These are phyloP conservation scores for Cutaneotrichosporon dermatis DNA, from an alignment of 1,284 basidiomycete genomes.

Conservation along the genomic window DNA sequence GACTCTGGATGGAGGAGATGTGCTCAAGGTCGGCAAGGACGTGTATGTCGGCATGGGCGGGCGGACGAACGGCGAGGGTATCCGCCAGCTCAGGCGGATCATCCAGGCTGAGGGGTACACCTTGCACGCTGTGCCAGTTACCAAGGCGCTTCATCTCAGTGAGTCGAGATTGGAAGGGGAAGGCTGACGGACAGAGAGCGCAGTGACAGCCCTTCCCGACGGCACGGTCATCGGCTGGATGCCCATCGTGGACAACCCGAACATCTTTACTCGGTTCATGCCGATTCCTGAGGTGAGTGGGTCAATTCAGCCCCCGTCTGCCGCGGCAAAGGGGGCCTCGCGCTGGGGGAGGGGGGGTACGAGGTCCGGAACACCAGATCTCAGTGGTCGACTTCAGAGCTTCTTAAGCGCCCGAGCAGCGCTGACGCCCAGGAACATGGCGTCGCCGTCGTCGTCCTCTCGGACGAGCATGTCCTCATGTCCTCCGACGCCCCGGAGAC, in stretches of 20 bases:
- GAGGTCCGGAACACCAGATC: too few species aligned
- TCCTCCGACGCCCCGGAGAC: conserved; percentile 6
- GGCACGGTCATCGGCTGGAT: conserved; percentile 11
- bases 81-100: conserved; percentile 5
- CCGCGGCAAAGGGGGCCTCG: too few species aligned
- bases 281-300: conserved; percentile 1
- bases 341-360: too few species aligned
- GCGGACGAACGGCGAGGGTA: conserved; percentile 9
- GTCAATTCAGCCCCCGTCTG: too few species aligned
- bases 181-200: conserved; percentile 2
- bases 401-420: too few species aligned
- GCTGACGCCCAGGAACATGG: not conserved
- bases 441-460: conserved; percentile 6
- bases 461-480: conserved; percentile 4
- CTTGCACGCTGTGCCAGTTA: conserved; percentile 1
- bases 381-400: too few species aligned
- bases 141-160: conserved; percentile 14
- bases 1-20: conserved; percentile 11
- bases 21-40: conserved; percentile 13
- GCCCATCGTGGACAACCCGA: conserved; percentile 11
- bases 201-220: conserved; percentile 10
- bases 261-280: conserved; percentile 10
- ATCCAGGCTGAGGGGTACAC: conserved; percentile 4
- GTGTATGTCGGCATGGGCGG: conserved; percentile 8
- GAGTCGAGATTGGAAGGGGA: not conserved